Conservation (phyloP, 1,284 basidiomycete species). For the Puccinia hordei region DNA sequence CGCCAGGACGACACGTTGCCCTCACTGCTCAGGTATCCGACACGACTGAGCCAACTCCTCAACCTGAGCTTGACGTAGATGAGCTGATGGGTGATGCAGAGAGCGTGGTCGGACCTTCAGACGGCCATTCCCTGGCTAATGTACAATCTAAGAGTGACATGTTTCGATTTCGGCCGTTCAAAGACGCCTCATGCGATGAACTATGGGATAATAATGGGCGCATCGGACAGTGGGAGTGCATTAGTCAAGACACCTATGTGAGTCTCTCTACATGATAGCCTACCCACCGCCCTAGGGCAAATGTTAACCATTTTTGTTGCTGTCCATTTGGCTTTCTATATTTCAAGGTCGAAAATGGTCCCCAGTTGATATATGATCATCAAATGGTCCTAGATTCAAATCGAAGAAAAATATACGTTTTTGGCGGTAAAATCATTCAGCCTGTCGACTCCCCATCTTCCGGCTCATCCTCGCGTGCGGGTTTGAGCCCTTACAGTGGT, state of each 20-base stretch:
- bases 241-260: conserved; percentile 59
- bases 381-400: conserved; percentile 77
- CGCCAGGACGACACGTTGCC: background rate
- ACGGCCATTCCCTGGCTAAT: background rate
- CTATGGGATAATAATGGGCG: conserved; percentile 22
- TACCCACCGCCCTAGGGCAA: background rate
- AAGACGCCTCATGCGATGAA: conserved; percentile 6
- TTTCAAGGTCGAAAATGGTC: conserved; percentile 64
- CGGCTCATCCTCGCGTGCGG: conserved; percentile 60
- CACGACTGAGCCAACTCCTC: background rate
- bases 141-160: conserved; percentile 30
- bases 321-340: conserved; percentile 66
- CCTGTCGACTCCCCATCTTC: conserved; percentile 65
- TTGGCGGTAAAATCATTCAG: conserved; percentile 74
- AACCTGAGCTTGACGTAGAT: conserved; percentile 1
- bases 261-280: conserved; percentile 63
- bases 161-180: conserved; percentile 33
- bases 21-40: background rate
- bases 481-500: conserved; percentile 39
- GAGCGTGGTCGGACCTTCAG: background rate
- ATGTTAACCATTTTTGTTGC: conserved; percentile 59
- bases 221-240: conserved; percentile 39
- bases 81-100: conserved; percentile 22
- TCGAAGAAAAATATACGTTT: conserved; percentile 72
- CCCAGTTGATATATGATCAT: conserved; percentile 75